These are phyloP conservation scores for Diaporthe citriasiana DNA, from an alignment of 2,329 filamentous ascomycete species.

Conservation along the genomic window DNA sequence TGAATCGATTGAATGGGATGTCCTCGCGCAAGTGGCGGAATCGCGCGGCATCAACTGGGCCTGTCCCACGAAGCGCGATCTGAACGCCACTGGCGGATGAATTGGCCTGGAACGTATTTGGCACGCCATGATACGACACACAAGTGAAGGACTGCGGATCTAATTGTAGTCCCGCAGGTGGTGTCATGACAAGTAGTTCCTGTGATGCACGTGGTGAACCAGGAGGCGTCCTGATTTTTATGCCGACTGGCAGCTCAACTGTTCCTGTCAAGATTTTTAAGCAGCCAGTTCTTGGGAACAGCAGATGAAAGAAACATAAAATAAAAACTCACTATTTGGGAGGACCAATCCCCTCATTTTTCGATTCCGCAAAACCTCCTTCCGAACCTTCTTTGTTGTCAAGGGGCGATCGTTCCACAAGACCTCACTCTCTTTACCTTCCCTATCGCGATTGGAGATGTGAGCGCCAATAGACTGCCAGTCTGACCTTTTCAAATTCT, in stretches of 20 bases:
- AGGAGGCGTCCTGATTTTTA: background rate
- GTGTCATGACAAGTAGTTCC: too few relatives aligned
- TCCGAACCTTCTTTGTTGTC: background rate
- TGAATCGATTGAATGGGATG: background rate
- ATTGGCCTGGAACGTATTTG: too few relatives aligned
- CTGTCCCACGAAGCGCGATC: background rate
- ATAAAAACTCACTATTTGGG: background rate
- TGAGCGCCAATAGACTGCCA: background rate
- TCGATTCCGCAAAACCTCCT: background rate
- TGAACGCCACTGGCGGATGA: background rate
- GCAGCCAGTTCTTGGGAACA: background rate
- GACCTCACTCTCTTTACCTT: background rate
- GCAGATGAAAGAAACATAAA: rapidly evolving
- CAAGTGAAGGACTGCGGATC: too few relatives aligned
- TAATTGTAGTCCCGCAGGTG: background rate
- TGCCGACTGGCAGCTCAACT: background rate
- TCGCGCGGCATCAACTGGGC: background rate
- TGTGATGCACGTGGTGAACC: background rate
- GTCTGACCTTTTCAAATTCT: background rate
- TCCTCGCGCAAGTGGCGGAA: background rate
- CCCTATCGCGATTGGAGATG: background rate
- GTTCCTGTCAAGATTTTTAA: background rate
- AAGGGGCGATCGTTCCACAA: background rate
- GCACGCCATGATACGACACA: rapidly evolving
- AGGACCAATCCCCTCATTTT: background rate